These are phyloP conservation scores for Corylus heterophylla DNA, from an alignment of 306 rosid species.

Conservation along the genomic window DNA sequence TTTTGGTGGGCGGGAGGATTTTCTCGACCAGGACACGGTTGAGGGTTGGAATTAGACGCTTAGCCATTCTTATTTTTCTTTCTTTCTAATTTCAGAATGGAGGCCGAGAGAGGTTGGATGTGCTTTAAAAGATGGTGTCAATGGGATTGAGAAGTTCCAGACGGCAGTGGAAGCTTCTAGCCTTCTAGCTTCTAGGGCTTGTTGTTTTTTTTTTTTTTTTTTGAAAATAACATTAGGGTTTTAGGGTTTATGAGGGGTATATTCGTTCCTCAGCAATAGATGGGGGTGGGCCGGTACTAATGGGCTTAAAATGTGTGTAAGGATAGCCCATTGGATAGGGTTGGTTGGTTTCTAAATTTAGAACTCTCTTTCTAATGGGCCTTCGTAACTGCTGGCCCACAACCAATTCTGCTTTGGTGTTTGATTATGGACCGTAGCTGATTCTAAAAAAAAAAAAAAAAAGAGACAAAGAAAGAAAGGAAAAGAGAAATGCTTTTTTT, in stretches of 20 bases:
- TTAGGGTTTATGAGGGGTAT: slow-evolving; percentile 12
- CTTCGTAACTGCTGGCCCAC: neutral
- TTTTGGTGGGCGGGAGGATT: slow-evolving; percentile 75
- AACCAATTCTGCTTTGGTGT: no score
- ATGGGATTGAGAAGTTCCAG: slow-evolving; percentile 28
- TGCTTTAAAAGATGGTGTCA: slow-evolving; percentile 18
- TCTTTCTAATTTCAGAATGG: no score
- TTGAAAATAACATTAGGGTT: slow-evolving; percentile 22
- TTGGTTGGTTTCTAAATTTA: no score
- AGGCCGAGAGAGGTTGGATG: neutral
- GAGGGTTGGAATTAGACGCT: slow-evolving; percentile 73
- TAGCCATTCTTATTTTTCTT: slow-evolving; percentile 53
- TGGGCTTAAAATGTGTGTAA: neutral
- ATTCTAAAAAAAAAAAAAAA: no score
- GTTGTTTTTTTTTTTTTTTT: no score
- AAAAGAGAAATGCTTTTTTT: no score
- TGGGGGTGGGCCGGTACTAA: neutral
- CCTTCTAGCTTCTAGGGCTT: slow-evolving; percentile 23
- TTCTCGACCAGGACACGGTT: slow-evolving; percentile 87
- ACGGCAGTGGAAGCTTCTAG: slow-evolving; percentile 63
- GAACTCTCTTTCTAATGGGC: no score
- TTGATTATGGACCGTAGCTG: no score
- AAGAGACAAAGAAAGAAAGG: no score
- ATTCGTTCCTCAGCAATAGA: neutral
- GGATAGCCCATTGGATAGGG: no score